A percentile compares a stretch with the other conserved stretches of the same genome.
These are phyloP conservation scores for Phylloporus sp. DNA, from an alignment of 768 basidiomycete genomes.

Conservation along the genomic window DNA sequence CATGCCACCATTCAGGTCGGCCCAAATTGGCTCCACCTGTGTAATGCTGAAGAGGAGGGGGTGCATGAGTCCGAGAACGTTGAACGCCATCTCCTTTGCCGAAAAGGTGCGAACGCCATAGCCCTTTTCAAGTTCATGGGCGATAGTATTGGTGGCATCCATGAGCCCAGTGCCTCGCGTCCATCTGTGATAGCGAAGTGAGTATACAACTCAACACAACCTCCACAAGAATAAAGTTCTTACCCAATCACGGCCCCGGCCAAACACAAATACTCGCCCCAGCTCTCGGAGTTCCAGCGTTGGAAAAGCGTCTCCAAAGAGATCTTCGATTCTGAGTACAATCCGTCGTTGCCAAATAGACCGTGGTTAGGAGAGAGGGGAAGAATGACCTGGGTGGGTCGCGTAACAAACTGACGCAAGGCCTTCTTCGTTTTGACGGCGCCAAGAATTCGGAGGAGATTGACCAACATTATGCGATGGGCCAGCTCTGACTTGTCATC, in stretches of 20 bases:
- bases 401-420: slow-evolving; percentile 91
- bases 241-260: slow-evolving; percentile 98
- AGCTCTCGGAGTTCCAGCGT: slow-evolving; percentile 95
- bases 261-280: slow-evolving; percentile 98
- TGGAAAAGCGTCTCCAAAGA: slow-evolving; percentile 97
- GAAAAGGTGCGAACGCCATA: slow-evolving; percentile 97
- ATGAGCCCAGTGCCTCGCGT: slow-evolving; percentile 97
- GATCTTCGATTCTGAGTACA: slow-evolving; percentile 98
- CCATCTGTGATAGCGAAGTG: slow-evolving; percentile 53
- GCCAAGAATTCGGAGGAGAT: slow-evolving; percentile 91
- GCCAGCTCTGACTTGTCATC: slow-evolving; percentile 98
- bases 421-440: slow-evolving; percentile 99
- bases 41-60: slow-evolving; percentile 98
- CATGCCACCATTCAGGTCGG: slow-evolving; percentile 97
- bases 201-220: slow-evolving; percentile 8
- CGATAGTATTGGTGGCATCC: slow-evolving; percentile 91
- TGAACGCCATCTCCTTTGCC: slow-evolving; percentile 99
- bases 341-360: slow-evolving; percentile 93
- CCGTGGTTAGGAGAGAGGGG: slow-evolving; percentile 98
- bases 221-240: slow-evolving; percentile 24
- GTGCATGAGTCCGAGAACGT: slow-evolving; percentile 98
- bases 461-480: slow-evolving; percentile 98
- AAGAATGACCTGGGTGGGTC: slow-evolving; percentile 96
- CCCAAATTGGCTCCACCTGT: slow-evolving; percentile 99
- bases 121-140: slow-evolving; percentile 80